Conservation (phyloP, 352 stramenopile species). For the Phytophthora idaei region DNA sequence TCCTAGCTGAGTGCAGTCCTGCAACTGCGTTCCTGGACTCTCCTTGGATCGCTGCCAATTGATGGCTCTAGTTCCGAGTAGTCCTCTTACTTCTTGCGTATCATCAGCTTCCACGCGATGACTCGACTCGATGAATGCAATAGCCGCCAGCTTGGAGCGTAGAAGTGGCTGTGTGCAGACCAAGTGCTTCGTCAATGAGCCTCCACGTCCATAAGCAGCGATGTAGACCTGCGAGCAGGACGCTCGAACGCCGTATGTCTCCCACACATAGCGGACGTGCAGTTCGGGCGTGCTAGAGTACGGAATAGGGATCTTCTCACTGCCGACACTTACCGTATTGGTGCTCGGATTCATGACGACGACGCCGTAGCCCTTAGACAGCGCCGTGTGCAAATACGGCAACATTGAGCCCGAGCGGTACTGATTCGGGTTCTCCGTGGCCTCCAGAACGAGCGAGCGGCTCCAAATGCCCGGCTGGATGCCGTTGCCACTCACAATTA, state of each 20-base stretch:
- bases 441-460: constrained; percentile 79
- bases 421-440: constrained; percentile 69
- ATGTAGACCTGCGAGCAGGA: constrained; percentile 83
- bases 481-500: constrained; percentile 84
- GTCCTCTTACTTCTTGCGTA: constrained; percentile 63
- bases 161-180: constrained; percentile 73
- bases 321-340: constrained; percentile 73
- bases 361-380: constrained; percentile 82
- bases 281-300: constrained; percentile 78
- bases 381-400: constrained; percentile 78
- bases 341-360: constrained; percentile 84
- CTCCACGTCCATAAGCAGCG: constrained; percentile 74
- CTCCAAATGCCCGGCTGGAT: constrained; percentile 90
- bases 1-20: constrained; percentile 71
- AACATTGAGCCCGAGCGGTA: constrained; percentile 87
- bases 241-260: constrained; percentile 75
- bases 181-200: constrained; percentile 75
- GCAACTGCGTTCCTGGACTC: constrained; percentile 65
- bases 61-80: constrained; percentile 76
- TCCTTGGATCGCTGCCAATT: constrained; percentile 85
- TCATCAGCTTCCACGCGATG: constrained; percentile 72
- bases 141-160: constrained; percentile 65
- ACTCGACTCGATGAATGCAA: constrained; percentile 86
- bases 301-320: constrained; percentile 78
- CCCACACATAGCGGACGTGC: constrained; percentile 85